Conservation (phyloP, 164 flowering plant species). For the Stephania yunnanensis region DNA sequence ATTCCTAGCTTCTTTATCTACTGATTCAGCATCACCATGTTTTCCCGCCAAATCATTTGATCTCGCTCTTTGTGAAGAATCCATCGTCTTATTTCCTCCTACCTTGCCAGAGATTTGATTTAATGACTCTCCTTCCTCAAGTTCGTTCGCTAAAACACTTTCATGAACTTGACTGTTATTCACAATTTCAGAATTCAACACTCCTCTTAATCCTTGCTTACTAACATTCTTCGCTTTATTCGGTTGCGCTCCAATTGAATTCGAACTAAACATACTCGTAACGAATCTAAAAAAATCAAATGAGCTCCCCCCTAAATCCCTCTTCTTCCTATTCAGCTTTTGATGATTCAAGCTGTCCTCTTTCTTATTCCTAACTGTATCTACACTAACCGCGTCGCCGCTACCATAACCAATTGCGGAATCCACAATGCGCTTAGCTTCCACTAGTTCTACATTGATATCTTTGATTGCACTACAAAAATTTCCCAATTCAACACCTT, state of each 20-base stretch:
- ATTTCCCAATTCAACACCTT: slow-evolving; percentile 38
- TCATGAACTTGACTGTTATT: slow-evolving; percentile 22
- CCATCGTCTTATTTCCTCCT: slow-evolving; percentile 1
- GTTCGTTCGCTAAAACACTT: slow-evolving; percentile 9
- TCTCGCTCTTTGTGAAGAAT: slow-evolving; percentile 10
- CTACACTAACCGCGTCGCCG: slow-evolving; percentile 12
- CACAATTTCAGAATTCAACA: slow-evolving; percentile 7
- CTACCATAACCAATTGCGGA: slow-evolving; percentile 17
- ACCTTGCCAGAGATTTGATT: slow-evolving; percentile 11
- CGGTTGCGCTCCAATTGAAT: slow-evolving; percentile 26
- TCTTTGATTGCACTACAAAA: slow-evolving; percentile 34
- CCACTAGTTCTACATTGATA: slow-evolving; percentile 21
- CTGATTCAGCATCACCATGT: slow-evolving; percentile 6
- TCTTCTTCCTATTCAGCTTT: slow-evolving; percentile 37
- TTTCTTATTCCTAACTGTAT: slow-evolving; percentile 24
- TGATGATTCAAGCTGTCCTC: slow-evolving; percentile 25
- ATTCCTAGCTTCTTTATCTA: slow-evolving; percentile 15
- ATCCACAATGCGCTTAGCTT: slow-evolving; percentile 33
- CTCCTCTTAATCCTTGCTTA: slow-evolving; percentile 21
- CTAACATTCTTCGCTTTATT: slow-evolving; percentile 28
- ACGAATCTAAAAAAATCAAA: slow-evolving; percentile 32
- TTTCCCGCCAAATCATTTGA: slow-evolving; percentile 7
- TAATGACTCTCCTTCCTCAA: slow-evolving; percentile 22
- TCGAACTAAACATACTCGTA: slow-evolving; percentile 41
- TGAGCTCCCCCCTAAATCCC: slow-evolving; percentile 32